Base-by-base conservation (phyloP, 805 yeast genomes). In the Ogataea sp. region DNA sequence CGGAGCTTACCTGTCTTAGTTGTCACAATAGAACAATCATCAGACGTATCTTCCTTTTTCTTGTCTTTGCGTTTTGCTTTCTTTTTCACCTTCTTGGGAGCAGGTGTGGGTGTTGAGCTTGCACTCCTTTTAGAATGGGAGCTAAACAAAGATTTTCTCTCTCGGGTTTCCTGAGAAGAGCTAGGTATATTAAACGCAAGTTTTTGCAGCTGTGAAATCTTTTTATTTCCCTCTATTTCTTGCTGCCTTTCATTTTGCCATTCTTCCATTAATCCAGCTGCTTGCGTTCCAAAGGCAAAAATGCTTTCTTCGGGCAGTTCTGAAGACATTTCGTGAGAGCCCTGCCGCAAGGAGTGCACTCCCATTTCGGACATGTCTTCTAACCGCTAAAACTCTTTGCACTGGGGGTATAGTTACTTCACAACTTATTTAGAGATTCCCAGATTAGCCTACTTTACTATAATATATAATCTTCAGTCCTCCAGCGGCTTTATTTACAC, bases 281-380 rank as follows among this genome's bases (percentile, higher is more conserved):
- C 55, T 37, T 50, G 55, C 1, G 55, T 49, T 20, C 53, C 55
- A 36, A 49, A 46, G 17, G 40, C 28, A 34, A 43, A 50, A 20
- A 28, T 34, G 10, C n/a, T 17, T 11, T 14, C 20, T 16, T 33
- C n/a, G 31, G 34, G 17, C 30, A 18, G 37, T n/a, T 23, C 17
- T 4, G 32, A 14, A 20, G 24, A 26, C 18, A 25, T 25, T 15
- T 26, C 32, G n/a, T 11, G 15, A 17, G 13, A 28, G 20, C 15
- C 6, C 18, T 15, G 6, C 16, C 8, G 17, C 11, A 11, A 15
- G 14, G 29, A 8, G n/a, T 6, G n/a, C n/a, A 26, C 14, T 6
- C 29, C n/a, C 29, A 26, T 26, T 13, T 18, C 16, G n/a, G n/a
- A n/a, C n/a, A n/a, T n/a, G n/a, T n/a, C n/a, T n/a, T n/a, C n/a